A percentile compares a stretch with the other conserved stretches of the same genome.
Evolutionary conservation across 2,329 filamentous ascomycete genomes (phyloP).

Genomic region (Scorias spongiosa): DNA sequence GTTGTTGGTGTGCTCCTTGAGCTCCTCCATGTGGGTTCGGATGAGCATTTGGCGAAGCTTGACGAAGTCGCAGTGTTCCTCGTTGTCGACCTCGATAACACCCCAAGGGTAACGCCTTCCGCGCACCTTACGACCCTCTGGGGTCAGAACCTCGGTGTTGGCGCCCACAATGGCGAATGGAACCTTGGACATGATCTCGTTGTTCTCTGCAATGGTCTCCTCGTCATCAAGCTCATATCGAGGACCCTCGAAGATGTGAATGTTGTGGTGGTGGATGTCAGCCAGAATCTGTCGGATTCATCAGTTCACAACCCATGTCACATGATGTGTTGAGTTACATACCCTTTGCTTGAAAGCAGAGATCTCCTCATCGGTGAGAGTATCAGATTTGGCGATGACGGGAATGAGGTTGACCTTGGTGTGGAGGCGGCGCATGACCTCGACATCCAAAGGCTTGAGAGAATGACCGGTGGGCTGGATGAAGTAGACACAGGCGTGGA

Average conservation of each 20-base stretch:
- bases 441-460: slow-evolving; percentile 93
- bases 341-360: slow-evolving; percentile 89
- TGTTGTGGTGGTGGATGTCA: slow-evolving; percentile 92
- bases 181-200: slow-evolving; percentile 99
- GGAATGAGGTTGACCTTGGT: slow-evolving; percentile 99
- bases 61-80: slow-evolving; percentile 97
- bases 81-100: slow-evolving; percentile 97
- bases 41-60: slow-evolving; percentile 99
- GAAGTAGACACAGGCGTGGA: slow-evolving; percentile 98
- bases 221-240: slow-evolving; percentile 98
- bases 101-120: slow-evolving; percentile 97
- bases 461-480: slow-evolving; percentile 98
- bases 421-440: slow-evolving; percentile 98
- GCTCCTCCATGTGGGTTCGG: slow-evolving; percentile 99
- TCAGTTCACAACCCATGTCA: not conserved
- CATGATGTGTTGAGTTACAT: slow-evolving; percentile 28
- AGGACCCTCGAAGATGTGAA: slow-evolving; percentile 97
- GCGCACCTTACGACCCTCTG: slow-evolving; percentile 88
- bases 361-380: slow-evolving; percentile 93
- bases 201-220: slow-evolving; percentile 99
- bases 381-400: slow-evolving; percentile 97
- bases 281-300: slow-evolving; percentile 60
- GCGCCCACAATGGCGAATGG: slow-evolving; percentile 96
- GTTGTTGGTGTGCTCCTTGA: slow-evolving; percentile 99
- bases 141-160: slow-evolving; percentile 80